Evolutionary conservation across 169 alveolate species (phyloP).

Genomic region (Plasmodium malariae): DNA sequence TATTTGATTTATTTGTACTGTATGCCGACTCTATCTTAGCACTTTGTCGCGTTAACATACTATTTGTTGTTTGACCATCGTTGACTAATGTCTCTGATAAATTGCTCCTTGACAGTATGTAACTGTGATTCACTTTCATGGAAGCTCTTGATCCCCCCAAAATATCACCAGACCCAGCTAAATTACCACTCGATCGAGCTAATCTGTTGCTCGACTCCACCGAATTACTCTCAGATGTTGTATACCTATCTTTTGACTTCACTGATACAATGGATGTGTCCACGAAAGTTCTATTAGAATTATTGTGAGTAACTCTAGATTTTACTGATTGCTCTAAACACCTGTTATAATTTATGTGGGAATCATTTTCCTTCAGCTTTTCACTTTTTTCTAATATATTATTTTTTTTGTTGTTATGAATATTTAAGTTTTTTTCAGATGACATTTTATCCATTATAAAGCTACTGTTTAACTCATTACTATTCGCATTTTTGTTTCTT

Average conservation of each 20-base stretch:
- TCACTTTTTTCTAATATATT: neutral
- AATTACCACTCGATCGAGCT: neutral
- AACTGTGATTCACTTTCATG: neutral
- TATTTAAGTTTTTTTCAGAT: constrained; percentile 12
- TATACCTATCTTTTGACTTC: neutral
- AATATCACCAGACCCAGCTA: neutral
- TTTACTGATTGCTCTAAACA: neutral
- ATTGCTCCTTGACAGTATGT: constrained; percentile 3
- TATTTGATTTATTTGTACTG: neutral
- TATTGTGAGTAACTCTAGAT: neutral
- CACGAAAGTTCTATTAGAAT: constrained; percentile 8
- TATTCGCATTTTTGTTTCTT: neutral
- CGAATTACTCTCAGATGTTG: neutral
- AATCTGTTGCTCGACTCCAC: neutral
- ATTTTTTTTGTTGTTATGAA: neutral
- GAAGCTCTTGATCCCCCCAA: neutral
- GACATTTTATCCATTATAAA: neutral
- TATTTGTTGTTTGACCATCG: neutral
- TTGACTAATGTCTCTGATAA: neutral
- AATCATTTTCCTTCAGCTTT: neutral
- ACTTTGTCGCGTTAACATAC: neutral
- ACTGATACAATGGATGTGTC: neutral
- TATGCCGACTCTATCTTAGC: neutral
- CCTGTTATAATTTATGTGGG: neutral
- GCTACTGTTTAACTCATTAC: neutral